Evolutionary conservation across 2,329 filamentous ascomycete species (phyloP), one percentile per base, ranked within the genome.

Genomic region (Rutstroemia sp.): DNA sequence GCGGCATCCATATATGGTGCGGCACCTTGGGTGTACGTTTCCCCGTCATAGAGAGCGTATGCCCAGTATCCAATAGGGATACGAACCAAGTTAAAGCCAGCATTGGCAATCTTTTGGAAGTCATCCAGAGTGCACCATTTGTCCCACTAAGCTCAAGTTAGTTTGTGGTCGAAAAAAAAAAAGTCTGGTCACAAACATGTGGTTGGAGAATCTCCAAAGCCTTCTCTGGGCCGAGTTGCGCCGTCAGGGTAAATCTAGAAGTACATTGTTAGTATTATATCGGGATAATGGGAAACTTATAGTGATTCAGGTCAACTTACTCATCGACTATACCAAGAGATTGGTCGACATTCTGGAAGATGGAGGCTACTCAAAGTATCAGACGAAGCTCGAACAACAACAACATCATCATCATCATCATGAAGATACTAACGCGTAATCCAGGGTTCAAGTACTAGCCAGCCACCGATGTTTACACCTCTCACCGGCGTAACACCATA

Each of bases 61-160:
- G 81, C 80, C 81, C 81, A 84, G 64, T 76, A 83, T 7, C 80
- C 79, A 54, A 83, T 73, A 0, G 81, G 80, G 39, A 84, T 79
- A 14, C 81, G 73, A 9, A 84, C 78, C 9, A 79, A 70, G 65
- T 84, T 83, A 69, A 84, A 79, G 5, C 81, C 80, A 0, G 78
- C 74, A 38, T 75, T 68, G 17, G 74, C 74, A 62, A 84, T 83
- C 61, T 77, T 79, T 63, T 78, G 70, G 65, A 84, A 81, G 63
- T 83, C 80, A 12, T 68, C 63, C 19, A 64, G 63, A 1, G 61
- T 68, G n/a, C 60, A 63, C 64, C 65, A 69, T 10, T 53, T 60
- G 51, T 69, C 67, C 67, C 67, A 69, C 63, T 65, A 5, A n/a
- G 5, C 38, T 27, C 2, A 23, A 39, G 30, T 63, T 42, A 62